Base-by-base conservation (phyloP, 2,329 filamentous ascomycete species). In the Ophiocordyceps sinensis region DNA sequence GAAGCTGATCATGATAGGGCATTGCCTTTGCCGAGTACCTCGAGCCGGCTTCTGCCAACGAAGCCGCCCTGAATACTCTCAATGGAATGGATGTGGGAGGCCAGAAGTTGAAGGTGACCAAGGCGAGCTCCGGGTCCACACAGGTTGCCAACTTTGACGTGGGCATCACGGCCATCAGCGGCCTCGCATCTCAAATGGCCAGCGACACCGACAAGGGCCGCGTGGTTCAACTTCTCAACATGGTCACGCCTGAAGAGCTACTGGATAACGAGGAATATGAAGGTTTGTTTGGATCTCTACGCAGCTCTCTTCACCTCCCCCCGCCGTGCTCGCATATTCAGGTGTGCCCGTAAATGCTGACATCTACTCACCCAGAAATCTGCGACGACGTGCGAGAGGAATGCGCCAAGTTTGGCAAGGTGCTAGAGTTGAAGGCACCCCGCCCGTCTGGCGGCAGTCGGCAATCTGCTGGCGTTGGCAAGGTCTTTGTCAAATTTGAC, bases 401-500 rank as follows among this genome's bases (percentile, higher is more conserved):
- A 57, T 96, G 91, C 64, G 67, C 73, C 54, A 98, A 98, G 61
- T 98, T 83, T 56, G 91, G 93, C 46, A 73, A 71, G 39, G 75
- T 99, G 26, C 49, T 87, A 35, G 84, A 87, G n/a, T 68, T 96
- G 62, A 98, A 98, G 68, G 81, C 98, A 44, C 91, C 91, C 5
- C 77, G 91, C 44, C 89, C 91, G 2, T 78, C 76, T 19, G 84
- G 85, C 51, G 86, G 85, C 38, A 85, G 79, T 59, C 78, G 87
- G 52, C 82, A 91, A 57, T 85, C 82, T 19, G 76, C 85, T 28
- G 91, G 91, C 37, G 87, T 98, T 19, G 91, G 91, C 58, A 98
- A 96, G 71, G 96, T 99, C 51, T 98, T 82, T 58, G 81, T 98
- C 67, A 96, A 95, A 60, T 98, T 86, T 56, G 85, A 91, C 48